Evolutionary conservation across 192 early-diverging fungal species (phyloP).

Genomic region (Jimgerdemannia lactiflua): DNA sequence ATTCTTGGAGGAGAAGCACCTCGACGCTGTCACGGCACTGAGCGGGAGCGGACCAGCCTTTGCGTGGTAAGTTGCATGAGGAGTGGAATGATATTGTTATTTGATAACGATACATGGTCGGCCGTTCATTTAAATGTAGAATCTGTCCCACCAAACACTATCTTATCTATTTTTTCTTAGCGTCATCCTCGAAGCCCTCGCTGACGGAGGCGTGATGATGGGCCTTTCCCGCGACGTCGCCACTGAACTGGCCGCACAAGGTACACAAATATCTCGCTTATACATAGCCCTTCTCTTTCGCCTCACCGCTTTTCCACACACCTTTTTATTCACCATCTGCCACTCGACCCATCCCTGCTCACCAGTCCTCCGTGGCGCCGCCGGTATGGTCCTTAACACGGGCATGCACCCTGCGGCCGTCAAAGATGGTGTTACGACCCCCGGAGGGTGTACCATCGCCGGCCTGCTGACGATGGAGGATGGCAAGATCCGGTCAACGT

Average conservation of each 20-base stretch:
- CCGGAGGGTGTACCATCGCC: conserved; percentile 54
- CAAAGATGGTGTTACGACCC: conserved; percentile 54
- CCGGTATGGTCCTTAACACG: conserved; percentile 48
- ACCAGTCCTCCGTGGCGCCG: conserved; percentile 46
- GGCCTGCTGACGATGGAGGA: conserved; percentile 56
- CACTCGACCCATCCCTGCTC: not conserved
- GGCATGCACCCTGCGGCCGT: conserved; percentile 49
- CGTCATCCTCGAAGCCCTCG: conserved; percentile 51
- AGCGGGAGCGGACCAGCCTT: conserved; percentile 53
- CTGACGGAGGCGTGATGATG: conserved; percentile 60
- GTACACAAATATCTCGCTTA: conserved; percentile 14
- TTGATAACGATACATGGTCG: too few species aligned
- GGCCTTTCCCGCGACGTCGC: conserved; percentile 52
- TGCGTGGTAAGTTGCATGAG: conserved; percentile 35
- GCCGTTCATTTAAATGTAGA: too few species aligned
- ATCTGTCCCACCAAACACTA: too few species aligned
- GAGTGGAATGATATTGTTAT: not conserved
- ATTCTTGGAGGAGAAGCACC: conserved; percentile 48
- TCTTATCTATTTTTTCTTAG: conserved; percentile 10
- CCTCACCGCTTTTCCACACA: not conserved
- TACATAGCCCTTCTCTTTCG: not conserved
- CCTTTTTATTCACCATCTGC: not conserved
- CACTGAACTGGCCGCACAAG: conserved; percentile 50
- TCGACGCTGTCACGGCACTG: conserved; percentile 51
- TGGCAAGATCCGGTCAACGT: conserved; percentile 50